Conservation (phyloP, 139 green algal genomes). For the Chlamydomonas sphaeroides region DNA sequence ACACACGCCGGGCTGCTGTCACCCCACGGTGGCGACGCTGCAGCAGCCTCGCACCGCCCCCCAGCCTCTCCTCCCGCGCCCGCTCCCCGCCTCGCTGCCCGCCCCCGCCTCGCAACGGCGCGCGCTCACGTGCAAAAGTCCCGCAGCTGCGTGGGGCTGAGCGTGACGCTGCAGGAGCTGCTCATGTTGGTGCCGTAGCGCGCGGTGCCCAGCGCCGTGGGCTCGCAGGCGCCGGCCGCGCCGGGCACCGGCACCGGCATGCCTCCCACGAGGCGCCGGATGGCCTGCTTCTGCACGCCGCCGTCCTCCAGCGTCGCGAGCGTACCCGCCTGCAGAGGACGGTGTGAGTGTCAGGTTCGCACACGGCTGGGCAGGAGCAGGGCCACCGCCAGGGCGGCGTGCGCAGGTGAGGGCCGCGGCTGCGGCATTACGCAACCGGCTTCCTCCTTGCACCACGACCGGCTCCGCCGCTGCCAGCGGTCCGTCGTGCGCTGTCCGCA, state of each 20-base stretch:
- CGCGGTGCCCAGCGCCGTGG: background rate
- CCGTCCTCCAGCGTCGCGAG: background rate
- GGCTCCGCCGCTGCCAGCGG: too few relatives aligned
- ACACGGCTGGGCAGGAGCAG: background rate
- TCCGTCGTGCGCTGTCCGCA: too few relatives aligned
- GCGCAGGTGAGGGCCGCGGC: too few relatives aligned
- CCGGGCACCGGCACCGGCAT: constrained; percentile 41
- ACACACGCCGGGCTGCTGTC: too few relatives aligned
- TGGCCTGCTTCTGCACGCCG: constrained; percentile 10
- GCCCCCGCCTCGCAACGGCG: too few relatives aligned
- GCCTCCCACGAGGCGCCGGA: constrained; percentile 36
- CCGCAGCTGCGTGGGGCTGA: constrained; percentile 44
- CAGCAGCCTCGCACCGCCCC: too few relatives aligned
- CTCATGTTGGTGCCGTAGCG: constrained; percentile 61
- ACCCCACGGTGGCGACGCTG: too few relatives aligned
- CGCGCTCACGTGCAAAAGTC: constrained; percentile 50
- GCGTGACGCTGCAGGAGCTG: constrained; percentile 40
- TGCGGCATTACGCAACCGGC: too few relatives aligned
- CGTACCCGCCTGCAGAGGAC: background rate
- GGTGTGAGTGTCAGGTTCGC: background rate
- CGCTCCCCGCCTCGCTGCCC: too few relatives aligned
- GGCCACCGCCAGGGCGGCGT: too few relatives aligned
- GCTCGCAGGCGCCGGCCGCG: constrained; percentile 39
- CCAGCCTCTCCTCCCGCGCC: too few relatives aligned
- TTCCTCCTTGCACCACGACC: too few relatives aligned